A percentile compares a stretch with the other conserved stretches of the same genome.
Conservation (phyloP, 2,329 filamentous ascomycete species). For the Paracamarosporium sp. region DNA sequence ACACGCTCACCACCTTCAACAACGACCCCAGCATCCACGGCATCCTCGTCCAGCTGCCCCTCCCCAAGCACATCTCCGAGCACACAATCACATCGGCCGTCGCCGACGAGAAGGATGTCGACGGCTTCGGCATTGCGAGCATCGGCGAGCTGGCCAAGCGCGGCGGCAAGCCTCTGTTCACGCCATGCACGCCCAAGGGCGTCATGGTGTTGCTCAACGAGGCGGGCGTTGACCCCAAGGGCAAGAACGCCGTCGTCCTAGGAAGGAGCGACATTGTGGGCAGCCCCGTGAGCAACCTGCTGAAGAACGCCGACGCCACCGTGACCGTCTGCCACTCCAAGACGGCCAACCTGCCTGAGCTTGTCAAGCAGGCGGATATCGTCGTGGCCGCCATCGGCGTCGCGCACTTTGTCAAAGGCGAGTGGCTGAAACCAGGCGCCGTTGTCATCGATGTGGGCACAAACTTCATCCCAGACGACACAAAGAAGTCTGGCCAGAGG, state of each 20-base stretch:
- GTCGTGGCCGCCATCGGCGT: conserved; percentile 91
- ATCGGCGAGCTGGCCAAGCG: conserved; percentile 97
- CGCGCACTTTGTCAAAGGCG: conserved; percentile 86
- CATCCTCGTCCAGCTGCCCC: conserved; percentile 90
- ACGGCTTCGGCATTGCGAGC: conserved; percentile 92
- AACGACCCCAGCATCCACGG: conserved; percentile 86
- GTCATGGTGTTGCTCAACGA: conserved; percentile 92
- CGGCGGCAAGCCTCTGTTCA: conserved; percentile 86
- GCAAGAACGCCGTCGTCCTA: conserved; percentile 93
- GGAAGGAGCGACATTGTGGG: conserved; percentile 97
- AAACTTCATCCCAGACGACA: conserved; percentile 88
- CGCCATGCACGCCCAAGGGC: conserved; percentile 95
- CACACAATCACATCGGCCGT: conserved; percentile 90
- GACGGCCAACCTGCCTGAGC: conserved; percentile 74
- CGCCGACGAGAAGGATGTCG: conserved; percentile 93
- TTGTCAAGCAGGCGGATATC: conserved; percentile 86
- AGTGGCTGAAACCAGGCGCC: conserved; percentile 93
- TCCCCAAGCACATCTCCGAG: conserved; percentile 90
- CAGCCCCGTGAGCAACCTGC: conserved; percentile 92
- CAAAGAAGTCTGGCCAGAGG: conserved; percentile 89
- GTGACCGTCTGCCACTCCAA: conserved; percentile 96
- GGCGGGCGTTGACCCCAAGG: conserved; percentile 79
- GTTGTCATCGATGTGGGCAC: conserved; percentile 98
- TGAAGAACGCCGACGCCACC: conserved; percentile 95
- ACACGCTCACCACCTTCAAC: conserved; percentile 82